phyloP scores from a whole-genome alignment of 2,329 filamentous ascomycete genomes.

The Thelonectria blattea region DNA sequence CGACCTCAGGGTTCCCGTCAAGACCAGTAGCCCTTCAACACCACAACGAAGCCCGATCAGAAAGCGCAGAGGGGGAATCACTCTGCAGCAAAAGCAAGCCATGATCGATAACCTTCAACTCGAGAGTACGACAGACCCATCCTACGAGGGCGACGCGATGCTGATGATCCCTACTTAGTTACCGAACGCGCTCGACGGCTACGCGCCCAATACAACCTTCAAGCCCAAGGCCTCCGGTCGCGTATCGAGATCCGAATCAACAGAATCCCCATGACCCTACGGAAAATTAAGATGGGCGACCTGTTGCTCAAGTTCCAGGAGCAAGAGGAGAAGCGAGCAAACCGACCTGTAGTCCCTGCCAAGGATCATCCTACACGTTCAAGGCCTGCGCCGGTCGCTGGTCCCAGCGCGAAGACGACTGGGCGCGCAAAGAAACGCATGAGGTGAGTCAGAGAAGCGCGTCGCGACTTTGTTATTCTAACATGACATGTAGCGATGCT shows the following conservation, averaged over 20 bases:
- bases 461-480: slow-evolving; percentile 20
- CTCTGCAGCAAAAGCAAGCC: slow-evolving; percentile 78
- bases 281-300: slow-evolving; percentile 83
- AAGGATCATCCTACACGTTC: slow-evolving; percentile 52
- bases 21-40: slow-evolving; percentile 45
- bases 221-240: slow-evolving; percentile 82
- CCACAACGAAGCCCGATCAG: slow-evolving; percentile 65
- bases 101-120: slow-evolving; percentile 89
- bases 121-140: slow-evolving; percentile 67
- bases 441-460: slow-evolving; percentile 50
- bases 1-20: slow-evolving; percentile 33
- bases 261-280: slow-evolving; percentile 80
- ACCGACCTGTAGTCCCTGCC: slow-evolving; percentile 55
- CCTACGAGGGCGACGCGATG: slow-evolving; percentile 22
- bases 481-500: slow-evolving; percentile 60
- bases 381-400: slow-evolving; percentile 41
- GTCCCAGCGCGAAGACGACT: slow-evolving; percentile 29
- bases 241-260: slow-evolving; percentile 94
- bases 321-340: slow-evolving; percentile 50
- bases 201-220: slow-evolving; percentile 85
- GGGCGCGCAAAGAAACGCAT: slow-evolving; percentile 52
- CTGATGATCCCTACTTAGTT: slow-evolving; percentile 61
- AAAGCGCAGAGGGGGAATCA: slow-evolving; percentile 67
- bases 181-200: slow-evolving; percentile 87
- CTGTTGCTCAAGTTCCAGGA: slow-evolving; percentile 63